Conservation (phyloP, 768 basidiomycete species). For the Xerocomellus intermedius region DNA sequence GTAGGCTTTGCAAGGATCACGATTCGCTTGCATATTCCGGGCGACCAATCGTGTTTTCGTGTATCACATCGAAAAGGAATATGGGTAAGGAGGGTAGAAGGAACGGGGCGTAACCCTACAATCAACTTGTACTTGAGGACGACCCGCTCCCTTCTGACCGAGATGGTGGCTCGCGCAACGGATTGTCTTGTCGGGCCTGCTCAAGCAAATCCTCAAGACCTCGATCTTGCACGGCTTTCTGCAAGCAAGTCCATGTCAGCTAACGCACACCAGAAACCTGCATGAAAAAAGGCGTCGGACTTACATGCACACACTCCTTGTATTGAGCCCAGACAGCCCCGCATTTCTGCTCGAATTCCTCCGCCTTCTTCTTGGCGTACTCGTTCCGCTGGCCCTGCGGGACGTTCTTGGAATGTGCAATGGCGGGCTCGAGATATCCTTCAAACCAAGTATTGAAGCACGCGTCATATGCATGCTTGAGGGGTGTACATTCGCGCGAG, state of each 20-base stretch:
- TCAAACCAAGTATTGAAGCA: constrained; percentile 99
- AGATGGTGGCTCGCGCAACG: constrained; percentile 58
- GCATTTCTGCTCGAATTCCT: constrained; percentile 84
- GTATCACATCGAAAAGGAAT: neutral
- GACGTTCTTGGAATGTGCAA: constrained; percentile 41
- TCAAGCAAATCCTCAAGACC: constrained; percentile 73
- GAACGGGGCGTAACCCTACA: neutral
- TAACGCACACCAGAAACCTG: neutral
- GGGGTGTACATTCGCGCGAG: constrained; percentile 79
- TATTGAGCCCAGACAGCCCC: constrained; percentile 83
- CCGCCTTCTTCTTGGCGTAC: constrained; percentile 76
- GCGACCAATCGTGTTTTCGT: neutral
- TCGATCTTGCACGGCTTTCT: constrained; percentile 81
- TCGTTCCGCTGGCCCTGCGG: constrained; percentile 48
- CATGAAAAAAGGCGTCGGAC: constrained; percentile 22
- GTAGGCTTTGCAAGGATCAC: neutral
- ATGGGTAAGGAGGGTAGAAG: neutral
- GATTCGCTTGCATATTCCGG: neutral
- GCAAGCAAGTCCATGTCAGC: neutral
- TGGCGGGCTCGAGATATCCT: constrained; percentile 86
- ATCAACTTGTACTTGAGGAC: constrained; percentile 12
- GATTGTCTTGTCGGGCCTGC: constrained; percentile 80
- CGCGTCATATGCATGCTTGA: constrained; percentile 86
- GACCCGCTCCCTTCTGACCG: constrained; percentile 6
- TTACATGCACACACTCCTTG: constrained; percentile 77